A percentile compares a stretch with the other conserved stretches of the same genome.
These are phyloP conservation scores for Mesembryanthemum crystallinum DNA, from an alignment of 148 eudicot species.

Conservation along the genomic window DNA sequence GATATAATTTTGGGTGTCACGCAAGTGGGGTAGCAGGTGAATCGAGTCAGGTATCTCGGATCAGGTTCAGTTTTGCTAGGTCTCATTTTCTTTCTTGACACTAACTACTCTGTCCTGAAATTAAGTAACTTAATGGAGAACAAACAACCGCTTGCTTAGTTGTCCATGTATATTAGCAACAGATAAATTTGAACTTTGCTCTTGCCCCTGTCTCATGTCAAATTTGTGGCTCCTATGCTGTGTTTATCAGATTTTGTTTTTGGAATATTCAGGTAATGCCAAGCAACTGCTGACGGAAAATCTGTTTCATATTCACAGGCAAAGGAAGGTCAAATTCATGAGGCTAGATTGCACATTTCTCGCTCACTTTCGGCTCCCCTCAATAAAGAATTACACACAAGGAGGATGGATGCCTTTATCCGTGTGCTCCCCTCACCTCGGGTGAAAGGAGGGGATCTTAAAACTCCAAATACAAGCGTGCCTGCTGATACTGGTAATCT, in stretches of 20 bases:
- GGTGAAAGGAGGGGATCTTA: constrained; percentile 39
- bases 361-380: constrained; percentile 76
- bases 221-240: neutral
- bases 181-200: neutral
- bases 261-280: too few species aligned
- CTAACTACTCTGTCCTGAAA: too few species aligned
- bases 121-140: neutral
- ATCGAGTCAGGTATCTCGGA: too few species aligned
- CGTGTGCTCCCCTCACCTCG: constrained; percentile 83
- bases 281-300: neutral
- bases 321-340: constrained; percentile 36
- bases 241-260: neutral
- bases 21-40: too few species aligned
- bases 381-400: constrained; percentile 44
- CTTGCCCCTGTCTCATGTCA: neutral
- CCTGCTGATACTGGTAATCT: constrained; percentile 34
- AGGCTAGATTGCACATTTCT: constrained; percentile 33
- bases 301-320: constrained; percentile 37
- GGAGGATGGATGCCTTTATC: constrained; percentile 57
- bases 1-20: too few species aligned
- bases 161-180: neutral
- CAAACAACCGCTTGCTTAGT: neutral
- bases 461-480: constrained; percentile 25
- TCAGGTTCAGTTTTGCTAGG: too few species aligned
- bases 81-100: too few species aligned